Evolutionary conservation across 108 stramenopile genomes (phyloP), one percentile per base, ranked within the genome.

Genomic region (Cyclostephanos tholiformis): DNA sequence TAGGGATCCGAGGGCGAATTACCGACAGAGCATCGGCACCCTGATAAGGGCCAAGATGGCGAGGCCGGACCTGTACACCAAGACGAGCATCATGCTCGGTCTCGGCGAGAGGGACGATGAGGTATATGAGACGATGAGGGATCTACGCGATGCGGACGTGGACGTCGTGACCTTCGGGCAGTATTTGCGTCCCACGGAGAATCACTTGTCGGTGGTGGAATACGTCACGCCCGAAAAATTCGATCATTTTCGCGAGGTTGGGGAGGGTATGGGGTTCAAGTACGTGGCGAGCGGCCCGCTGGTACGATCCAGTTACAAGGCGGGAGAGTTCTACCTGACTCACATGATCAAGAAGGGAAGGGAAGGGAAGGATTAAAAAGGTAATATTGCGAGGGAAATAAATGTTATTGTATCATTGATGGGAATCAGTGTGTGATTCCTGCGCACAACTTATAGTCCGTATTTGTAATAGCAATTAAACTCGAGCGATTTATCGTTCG

Each of bases 141-240:
- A 99, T 84, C 80, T 98, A 70, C 86, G 98, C 8, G 86, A 60
- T 11, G 81, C 88, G 48, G 95, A 91, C 49, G 97, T 98, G 0
- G 98, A 99, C 68, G 97, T 99, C 13, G 91, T 99, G 11, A 99
- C 99, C 3, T 92, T 99, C 72, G 99, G 99, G 10, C 99, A 99
- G 70, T 99, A 99, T 74, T 76, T 99, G 52, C 87, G 96, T 46
- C 99, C 99, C 2, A 98, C 97, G 0, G 92, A 97, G 41, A 85
- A 95, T 19, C 99, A 99, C 79, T 73, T 99, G 69, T 78, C 94
- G 0, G 96, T 99, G 10, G 94, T 94, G 27, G 97, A 98, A 67
- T 99, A 99, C 72, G 95, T 99, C 22, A 88, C 86, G 39, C 99
- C 99, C 2, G 96, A 96, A 55, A 90, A 93, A 58, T 99, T 99